These are phyloP conservation scores for Fusarium equiseti DNA, from an alignment of 2,329 filamentous ascomycete species.

Conservation along the genomic window DNA sequence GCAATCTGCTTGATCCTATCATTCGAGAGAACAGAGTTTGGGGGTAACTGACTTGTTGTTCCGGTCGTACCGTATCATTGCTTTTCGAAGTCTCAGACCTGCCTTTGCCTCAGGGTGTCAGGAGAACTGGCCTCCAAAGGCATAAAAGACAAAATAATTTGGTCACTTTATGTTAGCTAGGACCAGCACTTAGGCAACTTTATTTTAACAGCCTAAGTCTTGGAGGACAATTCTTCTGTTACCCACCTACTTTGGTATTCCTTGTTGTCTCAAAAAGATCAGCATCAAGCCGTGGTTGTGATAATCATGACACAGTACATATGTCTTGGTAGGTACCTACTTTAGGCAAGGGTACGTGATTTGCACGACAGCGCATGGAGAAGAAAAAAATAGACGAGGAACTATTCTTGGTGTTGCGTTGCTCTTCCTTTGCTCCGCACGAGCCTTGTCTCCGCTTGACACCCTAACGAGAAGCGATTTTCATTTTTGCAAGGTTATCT, in stretches of 20 bases:
- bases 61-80: background rate
- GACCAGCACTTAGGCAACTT: too few relatives aligned
- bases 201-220: too few relatives aligned
- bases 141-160: too few relatives aligned
- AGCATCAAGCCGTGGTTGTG: background rate
- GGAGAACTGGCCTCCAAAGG: too few relatives aligned
- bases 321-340: background rate
- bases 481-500: conserved; percentile 24
- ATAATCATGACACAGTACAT: background rate
- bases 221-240: too few relatives aligned
- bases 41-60: background rate
- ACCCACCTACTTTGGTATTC: background rate
- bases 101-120: background rate
- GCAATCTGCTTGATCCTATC: conserved; percentile 4
- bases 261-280: background rate
- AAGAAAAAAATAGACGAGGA: background rate
- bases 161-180: too few relatives aligned
- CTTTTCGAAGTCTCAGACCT: conserved; percentile 11
- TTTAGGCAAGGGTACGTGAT: background rate
- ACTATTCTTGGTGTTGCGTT: conserved; percentile 19
- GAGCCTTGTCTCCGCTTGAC: conserved; percentile 36
- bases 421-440: conserved; percentile 44
- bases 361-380: background rate
- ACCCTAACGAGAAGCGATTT: conserved; percentile 34
- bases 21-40: conserved; percentile 16